Conservation (phyloP, 2,329 filamentous ascomycete genomes). For the Penicillium sp. region DNA sequence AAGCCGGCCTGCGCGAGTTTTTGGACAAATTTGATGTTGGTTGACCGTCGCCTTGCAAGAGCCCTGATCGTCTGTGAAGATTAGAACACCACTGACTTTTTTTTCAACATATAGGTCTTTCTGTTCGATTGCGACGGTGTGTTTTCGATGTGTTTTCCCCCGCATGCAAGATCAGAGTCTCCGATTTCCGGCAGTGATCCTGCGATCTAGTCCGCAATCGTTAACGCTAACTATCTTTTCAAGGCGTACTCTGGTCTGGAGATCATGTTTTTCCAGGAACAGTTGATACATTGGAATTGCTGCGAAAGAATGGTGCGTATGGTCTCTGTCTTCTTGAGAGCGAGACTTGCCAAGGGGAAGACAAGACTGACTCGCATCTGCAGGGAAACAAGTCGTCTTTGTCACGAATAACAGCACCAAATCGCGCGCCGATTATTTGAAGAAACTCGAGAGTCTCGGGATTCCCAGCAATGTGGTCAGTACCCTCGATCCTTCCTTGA, state of each 20-base stretch:
- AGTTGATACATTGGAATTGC: slow-evolving; percentile 74
- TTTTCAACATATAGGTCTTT: slow-evolving; percentile 59
- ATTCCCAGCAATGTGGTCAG: slow-evolving; percentile 65
- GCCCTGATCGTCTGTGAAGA: background rate
- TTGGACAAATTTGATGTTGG: slow-evolving; percentile 84
- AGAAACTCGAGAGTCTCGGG: slow-evolving; percentile 76
- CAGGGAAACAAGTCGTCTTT: slow-evolving; percentile 88
- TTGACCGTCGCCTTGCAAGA: background rate
- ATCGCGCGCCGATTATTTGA: slow-evolving; percentile 83
- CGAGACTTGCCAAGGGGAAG: background rate
- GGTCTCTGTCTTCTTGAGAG: background rate
- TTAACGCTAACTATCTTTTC: slow-evolving; percentile 29
- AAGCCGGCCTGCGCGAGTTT: slow-evolving; percentile 70
- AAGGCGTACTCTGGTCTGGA: slow-evolving; percentile 94
- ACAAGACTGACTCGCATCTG: slow-evolving; percentile 6
- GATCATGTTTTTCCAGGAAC: slow-evolving; percentile 82
- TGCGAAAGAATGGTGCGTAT: slow-evolving; percentile 67
- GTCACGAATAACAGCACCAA: slow-evolving; percentile 99
- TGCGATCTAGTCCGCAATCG: background rate
- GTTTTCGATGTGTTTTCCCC: slow-evolving; percentile 15
- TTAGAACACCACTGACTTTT: background rate
- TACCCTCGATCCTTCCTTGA: background rate
- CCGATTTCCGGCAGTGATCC: too few relatives aligned
- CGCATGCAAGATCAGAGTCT: too few relatives aligned
- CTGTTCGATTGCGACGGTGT: slow-evolving; percentile 95